These are phyloP conservation scores for Herpotrichia juniperi DNA, from an alignment of 2,329 filamentous ascomycete species.

Conservation along the genomic window DNA sequence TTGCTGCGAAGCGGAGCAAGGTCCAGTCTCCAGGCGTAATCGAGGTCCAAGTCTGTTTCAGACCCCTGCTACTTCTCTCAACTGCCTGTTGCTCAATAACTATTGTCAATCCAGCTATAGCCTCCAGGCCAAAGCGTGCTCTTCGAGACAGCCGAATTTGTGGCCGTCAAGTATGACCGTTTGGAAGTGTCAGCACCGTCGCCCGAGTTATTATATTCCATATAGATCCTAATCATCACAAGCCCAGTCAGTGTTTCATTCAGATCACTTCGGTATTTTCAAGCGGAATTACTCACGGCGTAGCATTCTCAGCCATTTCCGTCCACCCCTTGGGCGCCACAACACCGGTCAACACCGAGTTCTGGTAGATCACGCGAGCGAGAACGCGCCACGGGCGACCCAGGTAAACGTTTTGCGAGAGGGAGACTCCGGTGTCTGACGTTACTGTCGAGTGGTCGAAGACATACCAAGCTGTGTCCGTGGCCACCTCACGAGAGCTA, in stretches of 20 bases:
- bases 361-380: conserved; percentile 55
- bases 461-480: conserved; percentile 52
- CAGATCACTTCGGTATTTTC: no score
- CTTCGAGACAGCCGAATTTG: conserved; percentile 47
- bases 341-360: conserved; percentile 55
- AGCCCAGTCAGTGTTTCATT: no score
- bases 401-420: conserved; percentile 49
- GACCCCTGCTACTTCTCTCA: no score
- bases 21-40: no score
- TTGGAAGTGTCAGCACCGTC: conserved; percentile 56
- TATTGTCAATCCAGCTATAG: background rate
- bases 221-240: no score
- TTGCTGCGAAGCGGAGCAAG: no score
- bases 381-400: conserved; percentile 58
- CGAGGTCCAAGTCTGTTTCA: no score
- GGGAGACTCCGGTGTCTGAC: conserved; percentile 38
- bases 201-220: conserved; percentile 63
- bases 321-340: conserved; percentile 64
- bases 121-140: conserved; percentile 45
- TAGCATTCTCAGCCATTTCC: conserved; percentile 45
- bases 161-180: conserved; percentile 44
- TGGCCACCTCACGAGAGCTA: conserved; percentile 7
- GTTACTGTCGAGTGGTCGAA: conserved; percentile 56
- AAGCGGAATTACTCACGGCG: no score
- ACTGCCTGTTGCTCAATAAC: no score